Evolutionary conservation across 805 yeast genomes (phyloP).

Genomic region (Candida krabiensis): DNA sequence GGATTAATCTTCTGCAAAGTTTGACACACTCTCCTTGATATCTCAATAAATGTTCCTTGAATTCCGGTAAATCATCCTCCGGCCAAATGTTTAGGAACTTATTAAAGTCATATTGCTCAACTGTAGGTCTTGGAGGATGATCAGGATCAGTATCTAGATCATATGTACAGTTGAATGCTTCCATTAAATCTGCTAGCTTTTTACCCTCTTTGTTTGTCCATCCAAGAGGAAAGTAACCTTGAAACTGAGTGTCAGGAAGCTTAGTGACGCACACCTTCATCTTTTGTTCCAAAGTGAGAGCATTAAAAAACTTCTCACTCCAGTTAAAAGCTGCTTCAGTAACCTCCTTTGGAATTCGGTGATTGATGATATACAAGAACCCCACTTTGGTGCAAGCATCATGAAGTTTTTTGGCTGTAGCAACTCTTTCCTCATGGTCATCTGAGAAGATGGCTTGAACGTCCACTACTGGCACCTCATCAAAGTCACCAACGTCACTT

Average conservation of each 20-base stretch:
- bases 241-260: no score
- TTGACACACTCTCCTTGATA: constrained; percentile 19
- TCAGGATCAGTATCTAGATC: no score
- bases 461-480: no score
- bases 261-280: no score
- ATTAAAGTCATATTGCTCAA: constrained; percentile 25
- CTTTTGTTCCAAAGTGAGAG: no score
- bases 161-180: constrained; percentile 38
- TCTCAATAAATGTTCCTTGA: constrained; percentile 24
- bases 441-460: no score
- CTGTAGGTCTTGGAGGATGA: no score
- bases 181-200: constrained; percentile 32
- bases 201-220: constrained; percentile 26
- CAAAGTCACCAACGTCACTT: no score
- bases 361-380: constrained; percentile 22
- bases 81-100: constrained; percentile 24
- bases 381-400: constrained; percentile 26
- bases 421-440: no score
- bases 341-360: constrained; percentile 18
- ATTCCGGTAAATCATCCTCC: constrained; percentile 26
- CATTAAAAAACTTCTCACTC: constrained; percentile 29
- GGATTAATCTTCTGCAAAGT: constrained; percentile 27
- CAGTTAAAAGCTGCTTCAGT: constrained; percentile 18
- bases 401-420: no score
- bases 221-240: no score